Percentiles rank a stretch among this genome's conserved stretches.
phyloP scores from a whole-genome alignment of 2,329 filamentous ascomycete genomes.

The Canariomyces notabilis region DNA sequence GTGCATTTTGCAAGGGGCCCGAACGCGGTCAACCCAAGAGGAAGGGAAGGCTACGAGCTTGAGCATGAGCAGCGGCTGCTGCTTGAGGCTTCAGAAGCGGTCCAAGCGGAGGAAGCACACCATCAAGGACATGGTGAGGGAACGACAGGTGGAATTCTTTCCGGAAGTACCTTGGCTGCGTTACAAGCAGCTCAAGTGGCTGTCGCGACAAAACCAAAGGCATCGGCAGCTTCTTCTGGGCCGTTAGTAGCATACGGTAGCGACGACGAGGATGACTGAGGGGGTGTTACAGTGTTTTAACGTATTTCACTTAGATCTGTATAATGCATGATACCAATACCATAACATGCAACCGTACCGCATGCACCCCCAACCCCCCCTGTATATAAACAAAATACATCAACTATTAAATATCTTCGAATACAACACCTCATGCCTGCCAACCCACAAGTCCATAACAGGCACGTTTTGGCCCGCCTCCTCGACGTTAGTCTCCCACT shows the following conservation, averaged over 20 bases:
- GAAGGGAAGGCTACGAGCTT: conserved; percentile 55
- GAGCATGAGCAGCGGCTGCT: conserved; percentile 58
- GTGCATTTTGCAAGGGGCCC: conserved; percentile 84
- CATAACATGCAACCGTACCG: background rate
- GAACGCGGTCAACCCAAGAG: conserved; percentile 57
- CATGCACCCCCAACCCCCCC: background rate
- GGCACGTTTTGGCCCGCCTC: conserved; percentile 71
- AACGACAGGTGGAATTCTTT: conserved; percentile 66
- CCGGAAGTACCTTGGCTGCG: conserved; percentile 74
- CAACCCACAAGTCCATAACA: conserved; percentile 76
- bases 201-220: conserved; percentile 50
- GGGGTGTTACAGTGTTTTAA: background rate
- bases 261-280: conserved; percentile 39
- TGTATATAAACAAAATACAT: conserved; percentile 19
- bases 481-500: conserved; percentile 55
- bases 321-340: conserved; percentile 15
- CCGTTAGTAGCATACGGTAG: conserved; percentile 86
- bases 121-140: conserved; percentile 36
- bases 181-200: conserved; percentile 56
- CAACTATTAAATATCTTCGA: conserved; percentile 83
- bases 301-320: no score
- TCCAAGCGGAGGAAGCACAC: conserved; percentile 37
- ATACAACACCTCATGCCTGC: conserved; percentile 76
- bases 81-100: conserved; percentile 51
- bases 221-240: conserved; percentile 52